A percentile compares a stretch with the other conserved stretches of the same genome.
phyloP scores from a whole-genome alignment of 2,329 filamentous ascomycete species.

The Pseudohalonectria lignicola region DNA sequence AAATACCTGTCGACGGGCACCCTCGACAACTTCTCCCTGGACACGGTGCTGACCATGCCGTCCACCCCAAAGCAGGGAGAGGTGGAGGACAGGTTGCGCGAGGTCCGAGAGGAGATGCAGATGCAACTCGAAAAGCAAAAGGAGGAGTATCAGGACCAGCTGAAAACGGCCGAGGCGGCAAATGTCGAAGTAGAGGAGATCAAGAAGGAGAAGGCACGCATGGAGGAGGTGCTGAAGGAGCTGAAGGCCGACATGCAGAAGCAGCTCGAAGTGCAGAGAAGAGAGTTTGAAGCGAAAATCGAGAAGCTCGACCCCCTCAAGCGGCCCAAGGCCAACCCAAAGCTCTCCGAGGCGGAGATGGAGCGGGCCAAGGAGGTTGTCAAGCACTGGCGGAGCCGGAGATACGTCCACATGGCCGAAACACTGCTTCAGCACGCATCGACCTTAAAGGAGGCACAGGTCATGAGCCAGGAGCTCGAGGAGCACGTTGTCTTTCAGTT shows the following conservation, averaged over 20 bases:
- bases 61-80: slow-evolving; percentile 77
- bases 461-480: slow-evolving; percentile 95
- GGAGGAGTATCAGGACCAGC: slow-evolving; percentile 67
- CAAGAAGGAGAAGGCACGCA: slow-evolving; percentile 67
- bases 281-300: slow-evolving; percentile 74
- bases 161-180: slow-evolving; percentile 63
- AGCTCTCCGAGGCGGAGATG: slow-evolving; percentile 62
- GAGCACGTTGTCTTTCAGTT: slow-evolving; percentile 94
- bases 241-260: slow-evolving; percentile 84
- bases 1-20: slow-evolving; percentile 95
- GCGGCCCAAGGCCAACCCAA: slow-evolving; percentile 47
- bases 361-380: slow-evolving; percentile 55
- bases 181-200: slow-evolving; percentile 76
- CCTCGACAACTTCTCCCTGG: slow-evolving; percentile 89
- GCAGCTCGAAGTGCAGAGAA: slow-evolving; percentile 72
- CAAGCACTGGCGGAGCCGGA: slow-evolving; percentile 69
- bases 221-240: slow-evolving; percentile 70
- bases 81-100: slow-evolving; percentile 62
- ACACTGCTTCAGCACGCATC: slow-evolving; percentile 80
- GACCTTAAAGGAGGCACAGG: slow-evolving; percentile 85
- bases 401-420: slow-evolving; percentile 91
- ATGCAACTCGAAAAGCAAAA: slow-evolving; percentile 72
- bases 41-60: slow-evolving; percentile 88
- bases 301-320: slow-evolving; percentile 61
- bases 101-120: slow-evolving; percentile 75